Percentiles rank a stretch among this genome's conserved stretches.
phyloP scores from a whole-genome alignment of 2,329 filamentous ascomycete genomes.

The Paecilomyces formosus region DNA sequence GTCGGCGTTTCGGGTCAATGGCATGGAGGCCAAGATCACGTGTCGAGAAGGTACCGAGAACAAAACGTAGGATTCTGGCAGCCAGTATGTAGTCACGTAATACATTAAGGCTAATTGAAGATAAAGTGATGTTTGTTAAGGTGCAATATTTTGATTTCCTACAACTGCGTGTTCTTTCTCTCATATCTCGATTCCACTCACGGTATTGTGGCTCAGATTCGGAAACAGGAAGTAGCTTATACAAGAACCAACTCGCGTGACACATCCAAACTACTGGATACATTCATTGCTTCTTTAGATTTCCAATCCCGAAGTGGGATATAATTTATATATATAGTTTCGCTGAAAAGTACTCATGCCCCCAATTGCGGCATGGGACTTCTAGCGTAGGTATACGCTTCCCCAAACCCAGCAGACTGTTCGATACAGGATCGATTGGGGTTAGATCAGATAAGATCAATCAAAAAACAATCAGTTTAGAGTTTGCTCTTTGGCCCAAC shows the following conservation, averaged over 20 bases:
- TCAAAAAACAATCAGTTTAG: slow-evolving; percentile 29
- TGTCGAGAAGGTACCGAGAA: neutral
- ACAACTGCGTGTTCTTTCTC: neutral
- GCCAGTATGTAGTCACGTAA: neutral
- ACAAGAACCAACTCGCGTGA: no score
- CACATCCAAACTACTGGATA: no score
- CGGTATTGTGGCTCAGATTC: no score
- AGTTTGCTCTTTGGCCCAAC: slow-evolving; percentile 57
- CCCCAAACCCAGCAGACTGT: neutral
- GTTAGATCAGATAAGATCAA: neutral
- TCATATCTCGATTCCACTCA: no score
- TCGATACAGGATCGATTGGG: neutral
- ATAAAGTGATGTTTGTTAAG: neutral
- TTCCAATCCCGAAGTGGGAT: neutral
- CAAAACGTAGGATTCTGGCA: neutral
- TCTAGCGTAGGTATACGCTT: neutral
- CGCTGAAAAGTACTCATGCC: no score
- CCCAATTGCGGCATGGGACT: neutral
- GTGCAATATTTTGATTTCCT: neutral
- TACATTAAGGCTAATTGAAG: neutral
- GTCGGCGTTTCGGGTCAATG: neutral
- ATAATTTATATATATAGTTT: neutral
- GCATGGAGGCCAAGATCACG: neutral
- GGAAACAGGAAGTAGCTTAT: no score
- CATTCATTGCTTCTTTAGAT: neutral